Evolutionary conservation across 75 land plant genomes (phyloP).

Genomic region (Pinus tabuliformis): DNA sequence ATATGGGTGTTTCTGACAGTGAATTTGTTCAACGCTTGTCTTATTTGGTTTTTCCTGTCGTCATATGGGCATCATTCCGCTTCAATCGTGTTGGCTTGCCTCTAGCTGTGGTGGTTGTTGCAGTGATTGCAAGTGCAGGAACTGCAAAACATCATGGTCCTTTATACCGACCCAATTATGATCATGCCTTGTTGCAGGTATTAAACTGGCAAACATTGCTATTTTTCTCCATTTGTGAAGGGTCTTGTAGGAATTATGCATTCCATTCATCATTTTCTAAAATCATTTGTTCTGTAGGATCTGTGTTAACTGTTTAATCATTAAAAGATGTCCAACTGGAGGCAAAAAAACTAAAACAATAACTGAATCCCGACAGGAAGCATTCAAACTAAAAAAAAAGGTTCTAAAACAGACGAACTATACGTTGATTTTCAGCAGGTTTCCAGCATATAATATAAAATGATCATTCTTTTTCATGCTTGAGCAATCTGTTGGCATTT

Average conservation of each 20-base stretch:
- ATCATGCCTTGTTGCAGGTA: conserved; percentile 14
- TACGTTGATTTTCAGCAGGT: background rate
- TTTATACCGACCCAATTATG: conserved; percentile 16
- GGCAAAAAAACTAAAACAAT: too few relatives aligned
- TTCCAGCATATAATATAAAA: background rate
- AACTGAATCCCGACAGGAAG: background rate
- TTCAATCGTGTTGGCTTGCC: conserved; percentile 47
- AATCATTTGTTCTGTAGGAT: background rate
- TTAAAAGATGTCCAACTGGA: too few relatives aligned
- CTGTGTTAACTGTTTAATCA: background rate
- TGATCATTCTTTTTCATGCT: background rate
- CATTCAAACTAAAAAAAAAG: background rate
- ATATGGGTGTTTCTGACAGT: conserved; percentile 13
- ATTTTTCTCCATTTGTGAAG: background rate
- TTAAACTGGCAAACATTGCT: background rate
- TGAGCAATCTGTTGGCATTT: background rate
- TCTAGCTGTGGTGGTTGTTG: conserved; percentile 44
- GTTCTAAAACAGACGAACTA: background rate
- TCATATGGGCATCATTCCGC: conserved; percentile 52
- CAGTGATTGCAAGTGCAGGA: conserved; percentile 44
- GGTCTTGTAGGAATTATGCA: background rate
- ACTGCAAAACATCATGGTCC: conserved; percentile 40
- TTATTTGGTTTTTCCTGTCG: conserved; percentile 45
- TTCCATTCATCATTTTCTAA: background rate
- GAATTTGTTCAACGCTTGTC: conserved; percentile 34